A percentile compares a stretch with the other conserved stretches of the same genome.
phyloP scores from a whole-genome alignment of 2,329 filamentous ascomycete genomes.

The Microdochium bolleyi region DNA sequence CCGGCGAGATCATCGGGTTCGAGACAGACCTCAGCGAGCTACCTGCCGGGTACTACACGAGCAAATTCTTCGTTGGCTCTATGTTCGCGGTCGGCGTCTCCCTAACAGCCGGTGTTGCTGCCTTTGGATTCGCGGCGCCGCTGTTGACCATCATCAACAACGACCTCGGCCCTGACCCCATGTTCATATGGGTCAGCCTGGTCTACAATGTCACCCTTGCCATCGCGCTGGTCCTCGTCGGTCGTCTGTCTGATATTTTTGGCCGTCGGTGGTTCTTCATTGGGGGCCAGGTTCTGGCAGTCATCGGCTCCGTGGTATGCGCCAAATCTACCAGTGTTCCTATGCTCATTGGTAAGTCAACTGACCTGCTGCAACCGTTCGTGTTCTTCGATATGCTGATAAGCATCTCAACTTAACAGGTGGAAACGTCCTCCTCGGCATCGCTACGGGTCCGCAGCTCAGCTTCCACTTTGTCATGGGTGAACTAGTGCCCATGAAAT shows the following conservation, averaged over 20 bases:
- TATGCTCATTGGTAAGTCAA: slow-evolving; percentile 20
- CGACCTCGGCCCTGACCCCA: slow-evolving; percentile 18
- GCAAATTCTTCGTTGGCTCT: slow-evolving; percentile 16
- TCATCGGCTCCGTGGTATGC: slow-evolving; percentile 27
- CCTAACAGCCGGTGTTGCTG: slow-evolving; percentile 1
- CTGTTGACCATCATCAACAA: slow-evolving; percentile 13
- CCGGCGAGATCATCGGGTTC: slow-evolving; percentile 2
- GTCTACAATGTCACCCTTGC: slow-evolving; percentile 15
- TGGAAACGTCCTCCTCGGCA: slow-evolving; percentile 25
- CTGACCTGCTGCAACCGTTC: slow-evolving; percentile 5
- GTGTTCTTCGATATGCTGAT: background rate
- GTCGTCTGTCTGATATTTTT: slow-evolving; percentile 24
- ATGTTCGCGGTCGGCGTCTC: slow-evolving; percentile 13
- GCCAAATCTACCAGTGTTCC: slow-evolving; percentile 25
- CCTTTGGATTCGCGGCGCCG: slow-evolving; percentile 7
- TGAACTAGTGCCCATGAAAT: slow-evolving; percentile 29
- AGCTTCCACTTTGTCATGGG: slow-evolving; percentile 26
- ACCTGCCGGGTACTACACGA: slow-evolving; percentile 15
- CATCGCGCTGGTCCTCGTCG: slow-evolving; percentile 21
- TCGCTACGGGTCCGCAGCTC: slow-evolving; percentile 25
- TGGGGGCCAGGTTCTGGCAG: slow-evolving; percentile 16
- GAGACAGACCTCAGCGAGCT: slow-evolving; percentile 10
- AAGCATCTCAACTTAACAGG: slow-evolving; percentile 2
- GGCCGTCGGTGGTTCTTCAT: slow-evolving; percentile 24
- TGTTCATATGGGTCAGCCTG: slow-evolving; percentile 17